Base-by-base conservation (phyloP, 257 asterid genomes). In the Solanum chilense region DNA sequence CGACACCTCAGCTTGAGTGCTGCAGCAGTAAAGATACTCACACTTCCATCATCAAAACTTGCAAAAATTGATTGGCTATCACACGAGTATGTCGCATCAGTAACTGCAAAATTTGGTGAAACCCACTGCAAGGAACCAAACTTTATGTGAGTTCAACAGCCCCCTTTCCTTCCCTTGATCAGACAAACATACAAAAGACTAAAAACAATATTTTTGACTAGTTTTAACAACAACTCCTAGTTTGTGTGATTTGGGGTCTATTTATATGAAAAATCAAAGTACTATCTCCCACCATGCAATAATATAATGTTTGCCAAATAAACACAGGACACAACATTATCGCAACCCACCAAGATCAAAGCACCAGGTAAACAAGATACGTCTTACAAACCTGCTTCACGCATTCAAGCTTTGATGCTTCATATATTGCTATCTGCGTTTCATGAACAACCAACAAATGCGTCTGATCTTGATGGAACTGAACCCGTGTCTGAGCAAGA, bases 31-130 rank as follows among this genome's bases (percentile, higher is more conserved):
- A 94, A 89, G 64, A 93, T 58, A 12, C 85, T 76, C 69, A 94
- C 88, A n/a, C 92, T 93, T 52, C 96, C 94, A 66, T 92, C 94
- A 9, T 91, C 91, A 37, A 91, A 91, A 87, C 93, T 70, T 14
- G 93, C 92, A 82, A 90, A 95, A 47, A 95, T 84, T 10, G 88
- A 91, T 86, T 91, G 94, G 90, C 98, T 86, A 84, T 95, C 93
- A 58, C 97, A 92, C 3, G 98, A 94, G 90, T 89, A 94, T 7
- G 96, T 90, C 14, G 96, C 98, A 86, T 94, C 94, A 49, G 96
- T 92, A 47, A 94, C 92, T 74, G 93, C 86, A 49, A 89, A 84
- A 66, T 92, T 92, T 82, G 86, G 88, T 25, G 96, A 90, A 64
- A 87, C 82, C 95, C 96, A 93, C 96, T 93, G 95, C 86, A 87